A percentile compares a stretch with the other conserved stretches of the same genome.
Evolutionary conservation across 495 filamentous ascomycete genomes (phyloP).

Genomic region (Penicillium silybi): DNA sequence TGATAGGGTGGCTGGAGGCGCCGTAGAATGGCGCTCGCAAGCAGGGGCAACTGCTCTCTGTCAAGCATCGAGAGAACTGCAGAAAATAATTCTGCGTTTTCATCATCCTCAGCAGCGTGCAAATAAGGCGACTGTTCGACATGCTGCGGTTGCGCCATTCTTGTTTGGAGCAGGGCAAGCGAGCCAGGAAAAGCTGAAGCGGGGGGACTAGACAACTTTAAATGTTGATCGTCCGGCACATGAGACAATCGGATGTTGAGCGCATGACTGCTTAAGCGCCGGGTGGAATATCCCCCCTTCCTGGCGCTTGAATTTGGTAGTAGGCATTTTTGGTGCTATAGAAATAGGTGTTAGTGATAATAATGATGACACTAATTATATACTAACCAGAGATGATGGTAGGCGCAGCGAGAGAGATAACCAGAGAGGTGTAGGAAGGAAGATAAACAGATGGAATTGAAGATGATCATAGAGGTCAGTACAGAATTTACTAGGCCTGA

Average conservation of each 20-base stretch:
- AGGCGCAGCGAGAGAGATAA: no score
- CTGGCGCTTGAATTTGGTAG: no score
- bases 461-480: no score
- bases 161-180: not conserved
- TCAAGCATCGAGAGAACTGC: conserved; percentile 5
- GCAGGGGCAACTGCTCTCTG: conserved; percentile 6
- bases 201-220: not conserved
- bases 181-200: not conserved
- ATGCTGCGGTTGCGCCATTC: not conserved
- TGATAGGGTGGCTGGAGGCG: not conserved
- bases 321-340: no score
- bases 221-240: not conserved
- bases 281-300: no score
- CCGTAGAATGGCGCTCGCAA: conserved; percentile 4
- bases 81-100: conserved; percentile 3
- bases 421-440: no score
- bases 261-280: no score
- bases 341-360: no score
- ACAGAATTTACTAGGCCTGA: no score
- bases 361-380: no score
- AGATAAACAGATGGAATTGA: no score
- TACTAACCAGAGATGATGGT: no score
- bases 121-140: not conserved
- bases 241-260: not conserved
- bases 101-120: conserved; percentile 2